A percentile compares a stretch with the other conserved stretches of the same genome.
These are phyloP conservation scores for Monosporascus sp. DNA, from an alignment of 2,329 filamentous ascomycete genomes.

Conservation along the genomic window DNA sequence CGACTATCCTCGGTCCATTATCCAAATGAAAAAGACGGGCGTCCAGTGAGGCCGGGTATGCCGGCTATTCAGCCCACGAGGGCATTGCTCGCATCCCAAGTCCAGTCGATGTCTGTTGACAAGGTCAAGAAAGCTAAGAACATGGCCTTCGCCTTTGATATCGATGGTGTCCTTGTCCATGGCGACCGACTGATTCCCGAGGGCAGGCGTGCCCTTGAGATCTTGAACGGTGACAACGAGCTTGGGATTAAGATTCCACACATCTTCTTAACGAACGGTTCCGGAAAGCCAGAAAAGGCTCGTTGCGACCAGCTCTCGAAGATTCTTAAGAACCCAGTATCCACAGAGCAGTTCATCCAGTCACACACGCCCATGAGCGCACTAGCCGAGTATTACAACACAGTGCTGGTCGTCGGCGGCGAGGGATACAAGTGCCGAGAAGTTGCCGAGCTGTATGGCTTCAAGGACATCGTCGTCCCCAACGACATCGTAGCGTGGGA, in stretches of 20 bases:
- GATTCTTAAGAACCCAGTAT: conserved; percentile 61
- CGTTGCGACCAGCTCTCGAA: conserved; percentile 62
- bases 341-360: conserved; percentile 71
- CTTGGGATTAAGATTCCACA: conserved; percentile 72
- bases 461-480: conserved; percentile 67
- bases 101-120: conserved; percentile 61
- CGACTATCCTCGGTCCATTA: conserved; percentile 56
- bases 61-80: conserved; percentile 55
- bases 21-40: conserved; percentile 37
- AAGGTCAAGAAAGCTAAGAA: conserved; percentile 68
- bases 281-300: conserved; percentile 62
- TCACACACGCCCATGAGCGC: conserved; percentile 74
- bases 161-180: conserved; percentile 71
- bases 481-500: conserved; percentile 71
- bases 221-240: conserved; percentile 71
- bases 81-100: conserved; percentile 63
- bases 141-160: conserved; percentile 78
- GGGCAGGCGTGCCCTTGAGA: conserved; percentile 60
- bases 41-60: conserved; percentile 48
- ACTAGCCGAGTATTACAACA: conserved; percentile 69
- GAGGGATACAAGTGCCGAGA: conserved; percentile 71
- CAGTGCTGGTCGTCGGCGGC: conserved; percentile 69
- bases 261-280: conserved; percentile 72
- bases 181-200: conserved; percentile 66
- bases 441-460: conserved; percentile 68